phyloP scores from a whole-genome alignment of 2,329 filamentous ascomycete species.

The Venturia asperata region DNA sequence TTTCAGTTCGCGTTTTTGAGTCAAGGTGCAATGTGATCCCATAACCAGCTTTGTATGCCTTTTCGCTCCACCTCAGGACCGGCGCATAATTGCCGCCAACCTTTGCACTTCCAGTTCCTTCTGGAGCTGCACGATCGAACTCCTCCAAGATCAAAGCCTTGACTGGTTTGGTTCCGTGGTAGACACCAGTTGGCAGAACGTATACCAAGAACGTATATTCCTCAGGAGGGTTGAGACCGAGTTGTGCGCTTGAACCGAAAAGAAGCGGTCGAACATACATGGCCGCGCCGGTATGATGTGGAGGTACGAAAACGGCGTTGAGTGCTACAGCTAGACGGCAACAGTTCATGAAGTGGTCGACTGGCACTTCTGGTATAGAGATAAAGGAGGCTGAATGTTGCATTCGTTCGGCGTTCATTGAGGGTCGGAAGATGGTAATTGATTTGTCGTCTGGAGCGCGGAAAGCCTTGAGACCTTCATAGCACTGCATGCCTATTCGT shows the following conservation, averaged over 20 bases:
- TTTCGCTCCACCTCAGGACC: constrained; percentile 79
- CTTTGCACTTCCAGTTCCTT: constrained; percentile 87
- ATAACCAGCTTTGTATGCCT: constrained; percentile 68
- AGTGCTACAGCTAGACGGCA: constrained; percentile 74
- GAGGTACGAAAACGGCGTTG: constrained; percentile 87
- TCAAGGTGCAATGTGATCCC: constrained; percentile 95
- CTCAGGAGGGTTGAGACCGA: constrained; percentile 79
- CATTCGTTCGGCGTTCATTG: constrained; percentile 76
- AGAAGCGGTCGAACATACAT: constrained; percentile 89
- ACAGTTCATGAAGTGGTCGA: constrained; percentile 65
- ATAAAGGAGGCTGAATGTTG: constrained; percentile 77
- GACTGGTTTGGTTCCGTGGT: constrained; percentile 86
- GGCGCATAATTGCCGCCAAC: constrained; percentile 94
- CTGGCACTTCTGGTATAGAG: constrained; percentile 74
- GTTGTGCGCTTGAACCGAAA: constrained; percentile 79
- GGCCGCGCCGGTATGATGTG: constrained; percentile 77
- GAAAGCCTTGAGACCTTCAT: constrained; percentile 98
- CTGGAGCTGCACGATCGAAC: constrained; percentile 88
- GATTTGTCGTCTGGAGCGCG: constrained; percentile 60
- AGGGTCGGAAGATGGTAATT: constrained; percentile 83
- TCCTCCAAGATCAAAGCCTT: constrained; percentile 81
- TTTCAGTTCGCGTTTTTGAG: constrained; percentile 70
- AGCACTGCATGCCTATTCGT: constrained; percentile 68
- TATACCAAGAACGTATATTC: constrained; percentile 90
- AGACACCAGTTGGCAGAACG: constrained; percentile 86